Conservation (phyloP, 306 rosid genomes). For the Begonia loranthoides region DNA sequence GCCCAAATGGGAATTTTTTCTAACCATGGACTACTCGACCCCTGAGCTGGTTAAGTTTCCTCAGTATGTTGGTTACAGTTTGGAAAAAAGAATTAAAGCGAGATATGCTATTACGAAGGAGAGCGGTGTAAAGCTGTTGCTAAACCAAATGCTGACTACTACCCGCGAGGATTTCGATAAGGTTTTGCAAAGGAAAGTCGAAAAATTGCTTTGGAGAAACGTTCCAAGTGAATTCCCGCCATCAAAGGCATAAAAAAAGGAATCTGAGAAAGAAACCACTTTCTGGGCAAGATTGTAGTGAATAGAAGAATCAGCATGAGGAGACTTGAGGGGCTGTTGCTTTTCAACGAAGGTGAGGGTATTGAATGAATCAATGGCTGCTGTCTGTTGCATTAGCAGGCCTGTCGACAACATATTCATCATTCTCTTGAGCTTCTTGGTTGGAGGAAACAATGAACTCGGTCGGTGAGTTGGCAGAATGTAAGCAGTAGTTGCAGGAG, state of each 20-base stretch:
- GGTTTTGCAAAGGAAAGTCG: constrained; percentile 40
- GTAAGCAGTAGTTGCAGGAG: no score
- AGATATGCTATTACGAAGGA: constrained; percentile 51
- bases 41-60: constrained; percentile 78
- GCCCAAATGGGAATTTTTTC: constrained; percentile 81
- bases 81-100: constrained; percentile 71
- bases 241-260: background rate
- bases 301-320: no score
- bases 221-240: constrained; percentile 1
- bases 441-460: no score
- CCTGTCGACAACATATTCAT: no score
- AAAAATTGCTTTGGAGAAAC: constrained; percentile 25
- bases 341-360: no score
- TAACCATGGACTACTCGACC: constrained; percentile 52
- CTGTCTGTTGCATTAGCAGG: no score
- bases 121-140: constrained; percentile 43
- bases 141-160: constrained; percentile 70
- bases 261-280: no score
- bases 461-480: no score
- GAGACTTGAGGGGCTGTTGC: no score
- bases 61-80: constrained; percentile 74
- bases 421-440: no score
- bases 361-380: no score
- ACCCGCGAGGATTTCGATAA: constrained; percentile 34
- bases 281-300: no score